Conservation (phyloP, 106 monocot species). For the Platanthera guangdongensis region DNA sequence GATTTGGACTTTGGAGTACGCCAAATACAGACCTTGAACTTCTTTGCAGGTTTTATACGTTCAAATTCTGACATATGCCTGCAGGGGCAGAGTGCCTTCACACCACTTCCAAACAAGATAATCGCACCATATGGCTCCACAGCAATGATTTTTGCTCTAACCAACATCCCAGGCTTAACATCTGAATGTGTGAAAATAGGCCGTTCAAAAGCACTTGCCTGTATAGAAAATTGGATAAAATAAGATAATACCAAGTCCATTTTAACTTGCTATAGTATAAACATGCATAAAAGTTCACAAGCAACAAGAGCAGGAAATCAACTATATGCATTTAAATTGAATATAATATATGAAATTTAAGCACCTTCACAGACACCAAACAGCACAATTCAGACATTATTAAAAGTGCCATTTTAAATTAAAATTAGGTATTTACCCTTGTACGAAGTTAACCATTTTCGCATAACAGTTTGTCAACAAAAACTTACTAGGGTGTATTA, state of each 20-base stretch:
- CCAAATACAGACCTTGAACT: constrained; percentile 62
- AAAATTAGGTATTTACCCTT: too few relatives aligned
- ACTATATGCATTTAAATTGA: neutral
- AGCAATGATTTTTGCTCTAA: constrained; percentile 68
- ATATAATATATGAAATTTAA: too few relatives aligned
- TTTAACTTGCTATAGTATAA: neutral
- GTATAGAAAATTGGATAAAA: constrained; percentile 6
- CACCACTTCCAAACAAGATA: constrained; percentile 79
- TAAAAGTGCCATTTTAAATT: too few relatives aligned
- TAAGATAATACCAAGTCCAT: neutral
- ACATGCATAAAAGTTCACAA: neutral
- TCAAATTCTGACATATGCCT: constrained; percentile 96
- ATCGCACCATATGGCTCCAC: constrained; percentile 79
- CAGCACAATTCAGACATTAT: too few relatives aligned
- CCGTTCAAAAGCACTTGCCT: constrained; percentile 91
- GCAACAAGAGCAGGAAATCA: neutral
- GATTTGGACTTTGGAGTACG: neutral
- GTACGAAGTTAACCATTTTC: too few relatives aligned
- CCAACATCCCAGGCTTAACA: constrained; percentile 94
- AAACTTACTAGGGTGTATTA: too few relatives aligned
- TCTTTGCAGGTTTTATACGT: constrained; percentile 70
- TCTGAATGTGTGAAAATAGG: constrained; percentile 90
- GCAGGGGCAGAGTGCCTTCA: constrained; percentile 92
- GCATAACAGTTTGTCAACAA: too few relatives aligned
- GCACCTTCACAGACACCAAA: too few relatives aligned